Evolutionary conservation across 306 rosid species (phyloP).

Genomic region (Vicia villosa): DNA sequence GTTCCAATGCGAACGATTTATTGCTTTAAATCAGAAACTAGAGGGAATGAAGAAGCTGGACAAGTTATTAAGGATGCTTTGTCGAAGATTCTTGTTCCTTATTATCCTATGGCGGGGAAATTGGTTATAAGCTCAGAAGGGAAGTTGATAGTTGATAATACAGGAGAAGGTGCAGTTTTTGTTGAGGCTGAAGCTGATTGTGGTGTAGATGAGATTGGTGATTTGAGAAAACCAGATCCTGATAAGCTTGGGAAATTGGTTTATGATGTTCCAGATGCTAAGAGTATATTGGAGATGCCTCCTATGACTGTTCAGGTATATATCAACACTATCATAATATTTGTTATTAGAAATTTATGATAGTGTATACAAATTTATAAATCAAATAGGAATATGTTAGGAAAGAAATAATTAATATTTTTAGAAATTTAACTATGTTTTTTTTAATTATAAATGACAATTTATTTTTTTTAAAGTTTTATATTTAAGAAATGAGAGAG

Average conservation of each 20-base stretch:
- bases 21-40: constrained; percentile 54
- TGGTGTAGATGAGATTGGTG: constrained; percentile 43
- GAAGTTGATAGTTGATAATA: constrained; percentile 76
- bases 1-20: constrained; percentile 63
- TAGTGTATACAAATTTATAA: too few relatives aligned
- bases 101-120: constrained; percentile 70
- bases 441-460: too few relatives aligned
- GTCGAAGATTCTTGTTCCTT: constrained; percentile 70
- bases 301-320: constrained; percentile 76
- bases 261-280: constrained; percentile 70
- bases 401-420: too few relatives aligned
- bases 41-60: constrained; percentile 63
- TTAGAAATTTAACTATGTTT: too few relatives aligned
- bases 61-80: constrained; percentile 55
- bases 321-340: too few relatives aligned
- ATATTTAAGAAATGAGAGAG: too few relatives aligned
- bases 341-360: too few relatives aligned
- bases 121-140: constrained; percentile 62
- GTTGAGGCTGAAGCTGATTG: constrained; percentile 86
- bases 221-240: constrained; percentile 56
- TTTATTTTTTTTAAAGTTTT: too few relatives aligned
- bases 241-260: constrained; percentile 63
- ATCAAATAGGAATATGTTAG: too few relatives aligned
- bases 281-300: constrained; percentile 75
- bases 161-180: constrained; percentile 77